Evolutionary conservation across 2,329 filamentous ascomycete genomes (phyloP), one percentile per base, ranked within the genome.

Genomic region (Xylaria sp.): DNA sequence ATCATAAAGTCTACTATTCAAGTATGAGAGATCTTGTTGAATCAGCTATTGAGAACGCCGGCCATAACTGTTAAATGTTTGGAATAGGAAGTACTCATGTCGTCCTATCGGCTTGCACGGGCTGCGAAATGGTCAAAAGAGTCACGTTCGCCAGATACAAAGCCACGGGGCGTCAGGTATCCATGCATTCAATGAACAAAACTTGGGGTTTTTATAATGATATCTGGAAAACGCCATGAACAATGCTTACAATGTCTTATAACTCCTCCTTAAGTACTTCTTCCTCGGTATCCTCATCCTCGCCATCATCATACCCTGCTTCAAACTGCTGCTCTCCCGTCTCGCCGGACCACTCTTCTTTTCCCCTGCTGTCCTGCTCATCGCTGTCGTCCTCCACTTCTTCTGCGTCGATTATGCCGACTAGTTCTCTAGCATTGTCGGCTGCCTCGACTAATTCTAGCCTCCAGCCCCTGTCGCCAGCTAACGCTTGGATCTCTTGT

Each of bases 381-480:
- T 70, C 68, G 13, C 70, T 71, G 7, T 76, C 72, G 8, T 80
- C 77, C 0, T 83, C 79, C 1, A 83, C 80, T 2, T 80, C 80
- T 10, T 83, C 81, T 1, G 76, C 75, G 34, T 88, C 85, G 13
- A 93, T 81, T 48, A 90, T 83, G 0, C 88, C 90, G 50, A 88
- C 78, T 47, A 93, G 83, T 70, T 91, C 87, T 62, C 83, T 76
- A 19, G 82, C 70, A 3, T 79, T 76, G 19, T 83, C 80, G 1
- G 87, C 83, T 9, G 84, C 79, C 68, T 94, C 88, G 1, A 94
- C 83, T 11, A 94, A 79, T 73, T 94, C 90, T 60, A 96, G 77
- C 68, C 86, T 89, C 91, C 92, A 96, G 13, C 85, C 85, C 65
- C 86, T 83, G 6, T 87, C 85, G 2, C 85, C 83, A 0, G 90